Base-by-base conservation (phyloP, 2,329 filamentous ascomycete genomes). In the Exophiala dermatitidis region DNA sequence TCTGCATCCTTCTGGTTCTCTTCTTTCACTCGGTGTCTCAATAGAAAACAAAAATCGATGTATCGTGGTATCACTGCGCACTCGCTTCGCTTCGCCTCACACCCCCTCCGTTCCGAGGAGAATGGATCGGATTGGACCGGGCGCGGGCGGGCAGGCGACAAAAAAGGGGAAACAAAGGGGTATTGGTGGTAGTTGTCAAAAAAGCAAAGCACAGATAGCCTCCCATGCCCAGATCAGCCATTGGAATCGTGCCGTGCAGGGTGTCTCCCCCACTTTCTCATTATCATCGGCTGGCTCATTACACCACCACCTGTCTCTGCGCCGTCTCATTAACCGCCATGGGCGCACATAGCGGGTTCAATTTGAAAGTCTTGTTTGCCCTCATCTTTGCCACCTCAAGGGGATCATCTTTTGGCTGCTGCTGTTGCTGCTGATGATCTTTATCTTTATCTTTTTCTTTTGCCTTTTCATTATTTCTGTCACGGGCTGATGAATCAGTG, bases 21-120 rank as follows among this genome's bases (percentile, higher is more conserved):
- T 19, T 19, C 19, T 19, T 19, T 19, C 19, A 19, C 19, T 19
- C 19, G 19, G 19, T 19, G 19, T 19, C 19, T 19, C 19, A 19
- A 19, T 19, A 19, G 19, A 19, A 19, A 19, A 19, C 19, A 19
- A 19, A 19, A 19, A 19, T 53, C 54, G 56, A 50, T 58, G 52
- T 58, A 58, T 58, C 46, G 37, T 52, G 56, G 56, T 58, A 58
- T 58, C 52, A 58, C 47, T 43, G 47, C 49, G 26, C 43, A 46
- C 30, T 6, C 2, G 19, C 19, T 19, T 19, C 19, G 19, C 19
- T 19, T 19, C 19, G 19, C 19, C 19, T 19, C 19, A 19, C 19
- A 19, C 19, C 19, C 19, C 19, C 19, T 19, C 19, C 19, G 19
- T 19, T 19, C 19, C 19, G 19, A 19, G 30, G 42, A 33, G 12